These are phyloP conservation scores for Pilasporangium apinafurcum DNA, from an alignment of 352 stramenopile genomes.

Conservation along the genomic window DNA sequence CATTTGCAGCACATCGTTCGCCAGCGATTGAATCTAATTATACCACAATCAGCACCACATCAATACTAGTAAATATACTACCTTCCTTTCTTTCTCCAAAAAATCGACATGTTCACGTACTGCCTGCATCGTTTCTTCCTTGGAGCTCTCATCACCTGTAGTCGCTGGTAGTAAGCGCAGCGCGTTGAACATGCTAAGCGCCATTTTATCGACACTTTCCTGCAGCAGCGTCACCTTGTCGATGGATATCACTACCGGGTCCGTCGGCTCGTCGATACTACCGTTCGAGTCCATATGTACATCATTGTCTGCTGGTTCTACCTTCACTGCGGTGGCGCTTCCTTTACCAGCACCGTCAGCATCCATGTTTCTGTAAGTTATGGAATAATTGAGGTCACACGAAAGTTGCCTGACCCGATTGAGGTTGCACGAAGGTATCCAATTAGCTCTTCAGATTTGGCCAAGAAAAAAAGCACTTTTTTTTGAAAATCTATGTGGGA, in stretches of 20 bases:
- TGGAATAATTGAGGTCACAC: background rate
- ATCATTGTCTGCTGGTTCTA: too few relatives aligned
- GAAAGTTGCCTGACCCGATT: background rate
- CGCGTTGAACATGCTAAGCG: slow-evolving; percentile 86
- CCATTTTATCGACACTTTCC: slow-evolving; percentile 82
- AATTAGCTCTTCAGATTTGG: too few relatives aligned
- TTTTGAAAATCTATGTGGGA: too few relatives aligned
- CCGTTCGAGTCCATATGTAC: background rate
- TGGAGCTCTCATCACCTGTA: slow-evolving; percentile 33
- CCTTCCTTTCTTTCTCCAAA: too few relatives aligned
- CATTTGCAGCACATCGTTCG: slow-evolving; percentile 69
- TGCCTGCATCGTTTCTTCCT: slow-evolving; percentile 49
- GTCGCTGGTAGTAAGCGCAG: slow-evolving; percentile 62
- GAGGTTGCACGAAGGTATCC: too few relatives aligned
- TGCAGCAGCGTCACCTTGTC: slow-evolving; percentile 83
- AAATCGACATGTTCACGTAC: slow-evolving; percentile 16
- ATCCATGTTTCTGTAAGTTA: slow-evolving; percentile 5
- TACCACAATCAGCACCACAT: background rate
- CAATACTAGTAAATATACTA: background rate
- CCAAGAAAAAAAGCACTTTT: too few relatives aligned
- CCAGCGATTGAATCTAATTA: slow-evolving; percentile 59
- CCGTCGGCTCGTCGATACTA: slow-evolving; percentile 8
- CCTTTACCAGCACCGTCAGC: slow-evolving; percentile 7
- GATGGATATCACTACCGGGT: slow-evolving; percentile 14
- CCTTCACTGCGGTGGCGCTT: slow-evolving; percentile 1